Evolutionary conservation across 2,329 filamentous ascomycete species (phyloP).

Genomic region (Grosmannia penicillata): DNA sequence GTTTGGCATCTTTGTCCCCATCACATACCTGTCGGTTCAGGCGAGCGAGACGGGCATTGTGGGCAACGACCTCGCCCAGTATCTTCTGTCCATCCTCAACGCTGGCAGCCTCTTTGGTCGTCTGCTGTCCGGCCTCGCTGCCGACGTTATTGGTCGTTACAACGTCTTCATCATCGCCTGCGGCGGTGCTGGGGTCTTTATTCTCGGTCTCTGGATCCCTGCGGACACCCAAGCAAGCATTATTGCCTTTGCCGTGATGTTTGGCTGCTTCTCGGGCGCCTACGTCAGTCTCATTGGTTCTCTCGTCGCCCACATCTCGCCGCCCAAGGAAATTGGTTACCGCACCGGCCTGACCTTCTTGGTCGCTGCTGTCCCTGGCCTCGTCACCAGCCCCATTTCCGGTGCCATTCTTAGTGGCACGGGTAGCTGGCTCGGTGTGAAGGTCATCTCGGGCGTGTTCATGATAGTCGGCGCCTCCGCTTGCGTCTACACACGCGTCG

Average conservation of each 20-base stretch:
- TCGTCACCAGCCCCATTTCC: conserved; percentile 35
- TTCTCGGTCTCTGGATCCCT: conserved; percentile 28
- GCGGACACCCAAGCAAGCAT: conserved; percentile 15
- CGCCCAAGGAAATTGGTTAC: conserved; percentile 37
- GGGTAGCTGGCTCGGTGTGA: conserved; percentile 17
- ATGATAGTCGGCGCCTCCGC: conserved; percentile 16
- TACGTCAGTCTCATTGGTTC: conserved; percentile 23
- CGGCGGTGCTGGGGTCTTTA: conserved; percentile 21
- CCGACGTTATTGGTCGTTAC: conserved; percentile 22
- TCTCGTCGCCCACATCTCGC: conserved; percentile 35
- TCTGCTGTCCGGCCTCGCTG: conserved; percentile 12
- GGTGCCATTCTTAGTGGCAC: conserved; percentile 19
- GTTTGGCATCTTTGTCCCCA: conserved; percentile 14
- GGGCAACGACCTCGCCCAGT: conserved; percentile 9
- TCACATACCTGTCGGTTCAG: conserved; percentile 13
- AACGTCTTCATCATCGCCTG: conserved; percentile 31
- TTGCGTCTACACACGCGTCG: conserved; percentile 13
- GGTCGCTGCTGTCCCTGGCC: conserved; percentile 32
- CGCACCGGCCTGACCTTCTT: conserved; percentile 37
- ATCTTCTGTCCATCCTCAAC: conserved; percentile 15
- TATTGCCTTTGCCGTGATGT: conserved; percentile 25
- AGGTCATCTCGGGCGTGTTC: conserved; percentile 21
- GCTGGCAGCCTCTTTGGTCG: conserved; percentile 21
- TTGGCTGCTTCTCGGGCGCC: conserved; percentile 26
- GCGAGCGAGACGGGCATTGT: conserved; percentile 11